Evolutionary conservation across 169 alveolate genomes (phyloP).

Genomic region (Eimeria necatrix): DNA sequence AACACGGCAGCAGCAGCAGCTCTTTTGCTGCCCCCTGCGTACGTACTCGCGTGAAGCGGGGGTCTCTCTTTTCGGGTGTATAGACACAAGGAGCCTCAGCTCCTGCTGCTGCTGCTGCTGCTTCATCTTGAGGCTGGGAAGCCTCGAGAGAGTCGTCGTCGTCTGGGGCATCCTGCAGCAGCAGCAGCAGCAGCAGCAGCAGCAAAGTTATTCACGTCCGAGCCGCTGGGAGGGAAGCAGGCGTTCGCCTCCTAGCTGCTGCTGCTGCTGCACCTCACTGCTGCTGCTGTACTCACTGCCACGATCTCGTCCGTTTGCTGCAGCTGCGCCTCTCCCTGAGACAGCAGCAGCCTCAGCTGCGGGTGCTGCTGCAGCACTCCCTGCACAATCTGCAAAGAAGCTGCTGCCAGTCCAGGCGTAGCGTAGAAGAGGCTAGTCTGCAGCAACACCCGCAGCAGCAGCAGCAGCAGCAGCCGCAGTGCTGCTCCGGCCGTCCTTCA

Average conservation of each 20-base stretch:
- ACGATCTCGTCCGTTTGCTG: not conserved
- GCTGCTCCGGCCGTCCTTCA: constrained; percentile 33
- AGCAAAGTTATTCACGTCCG: too few species aligned
- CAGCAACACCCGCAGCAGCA: too few species aligned
- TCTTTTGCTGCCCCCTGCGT: too few species aligned
- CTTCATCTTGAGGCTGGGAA: not conserved
- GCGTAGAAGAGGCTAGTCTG: not conserved
- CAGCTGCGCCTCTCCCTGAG: not conserved
- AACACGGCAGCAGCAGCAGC: too few species aligned
- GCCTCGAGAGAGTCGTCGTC: not conserved
- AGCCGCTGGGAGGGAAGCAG: too few species aligned
- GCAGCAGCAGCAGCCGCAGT: not conserved
- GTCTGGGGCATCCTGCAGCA: not conserved
- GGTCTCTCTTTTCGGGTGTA: not conserved
- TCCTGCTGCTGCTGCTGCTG: not conserved
- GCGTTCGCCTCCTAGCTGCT: too few species aligned
- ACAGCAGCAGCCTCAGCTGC: not conserved
- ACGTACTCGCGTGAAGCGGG: not conserved
- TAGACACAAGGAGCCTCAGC: not conserved
- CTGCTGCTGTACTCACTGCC: constrained; percentile 11
- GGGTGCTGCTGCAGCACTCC: not conserved
- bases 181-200: not conserved
- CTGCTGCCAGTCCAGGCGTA: not conserved
- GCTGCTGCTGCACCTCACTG: too few species aligned
- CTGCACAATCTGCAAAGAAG: not conserved